Evolutionary conservation across 2,329 filamentous ascomycete genomes (phyloP).

Genomic region (Epichloe coenophiala): DNA sequence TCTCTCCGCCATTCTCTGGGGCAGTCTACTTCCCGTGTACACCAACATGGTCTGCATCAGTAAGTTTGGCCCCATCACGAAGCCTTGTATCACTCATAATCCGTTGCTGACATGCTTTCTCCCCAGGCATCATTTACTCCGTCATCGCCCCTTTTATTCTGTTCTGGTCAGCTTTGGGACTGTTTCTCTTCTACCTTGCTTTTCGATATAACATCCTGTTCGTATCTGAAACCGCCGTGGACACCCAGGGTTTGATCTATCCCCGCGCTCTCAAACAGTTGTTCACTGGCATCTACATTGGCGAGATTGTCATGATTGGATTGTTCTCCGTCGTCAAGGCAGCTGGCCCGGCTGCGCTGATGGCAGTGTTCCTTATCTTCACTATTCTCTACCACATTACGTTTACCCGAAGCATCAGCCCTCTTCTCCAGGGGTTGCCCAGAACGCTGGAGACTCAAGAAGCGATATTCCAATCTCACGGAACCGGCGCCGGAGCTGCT

Average conservation of each 20-base stretch:
- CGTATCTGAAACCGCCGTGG: conserved; percentile 63
- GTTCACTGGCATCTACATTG: conserved; percentile 67
- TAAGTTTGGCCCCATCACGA: conserved; percentile 15
- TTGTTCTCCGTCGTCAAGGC: conserved; percentile 60
- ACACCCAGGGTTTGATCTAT: conserved; percentile 82
- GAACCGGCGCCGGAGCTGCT: conserved; percentile 11
- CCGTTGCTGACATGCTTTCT: neutral
- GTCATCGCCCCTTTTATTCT: conserved; percentile 75
- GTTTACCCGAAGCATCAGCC: conserved; percentile 54
- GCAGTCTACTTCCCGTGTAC: conserved; percentile 60
- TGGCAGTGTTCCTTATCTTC: conserved; percentile 64
- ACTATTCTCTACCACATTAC: conserved; percentile 64
- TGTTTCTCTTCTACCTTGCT: conserved; percentile 68
- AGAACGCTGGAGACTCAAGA: conserved; percentile 39
- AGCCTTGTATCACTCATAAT: conserved; percentile 8
- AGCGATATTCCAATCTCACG: conserved; percentile 21
- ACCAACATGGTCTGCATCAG: conserved; percentile 63
- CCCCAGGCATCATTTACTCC: conserved; percentile 56
- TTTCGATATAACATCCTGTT: conserved; percentile 83
- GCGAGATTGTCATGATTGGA: conserved; percentile 67
- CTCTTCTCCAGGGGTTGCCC: conserved; percentile 59
- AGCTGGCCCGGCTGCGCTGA: conserved; percentile 58
- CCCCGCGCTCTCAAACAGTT: conserved; percentile 80
- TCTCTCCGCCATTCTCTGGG: conserved; percentile 60
- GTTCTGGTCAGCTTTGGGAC: conserved; percentile 63